Conservation (phyloP, 1,139 yeast species). For the Saccharomyces hybrid region DNA sequence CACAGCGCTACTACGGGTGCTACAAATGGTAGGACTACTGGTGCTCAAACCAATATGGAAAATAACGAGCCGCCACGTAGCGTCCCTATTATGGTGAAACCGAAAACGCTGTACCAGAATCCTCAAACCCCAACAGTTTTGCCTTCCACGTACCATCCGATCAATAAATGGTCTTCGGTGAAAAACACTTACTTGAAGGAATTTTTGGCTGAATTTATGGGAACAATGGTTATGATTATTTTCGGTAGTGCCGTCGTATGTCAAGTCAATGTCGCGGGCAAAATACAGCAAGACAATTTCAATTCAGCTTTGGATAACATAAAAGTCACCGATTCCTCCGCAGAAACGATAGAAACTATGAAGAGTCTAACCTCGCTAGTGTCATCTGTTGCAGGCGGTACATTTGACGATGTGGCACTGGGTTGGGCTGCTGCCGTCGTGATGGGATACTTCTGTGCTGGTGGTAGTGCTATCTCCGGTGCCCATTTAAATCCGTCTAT, state of each 20-base stretch:
- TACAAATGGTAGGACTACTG: conserved; percentile 1
- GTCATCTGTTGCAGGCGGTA: conserved; percentile 33
- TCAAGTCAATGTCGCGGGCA: conserved; percentile 32
- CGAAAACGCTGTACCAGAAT: conserved; percentile 32
- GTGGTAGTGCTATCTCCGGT: conserved; percentile 40
- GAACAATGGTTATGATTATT: conserved; percentile 38
- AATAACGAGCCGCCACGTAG: conserved; percentile 4
- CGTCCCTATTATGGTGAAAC: conserved; percentile 31
- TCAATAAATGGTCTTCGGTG: conserved; percentile 30
- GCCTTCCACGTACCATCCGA: conserved; percentile 33
- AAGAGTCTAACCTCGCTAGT: conserved; percentile 14
- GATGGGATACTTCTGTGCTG: conserved; percentile 39
- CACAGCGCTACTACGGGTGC: conserved; percentile 1
- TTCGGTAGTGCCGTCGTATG: conserved; percentile 44
- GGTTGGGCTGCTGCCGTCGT: conserved; percentile 48
- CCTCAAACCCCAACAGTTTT: conserved; percentile 34
- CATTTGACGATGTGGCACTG: conserved; percentile 37
- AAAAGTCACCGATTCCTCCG: conserved; percentile 10
- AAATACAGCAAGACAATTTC: conserved; percentile 14
- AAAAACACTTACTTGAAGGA: conserved; percentile 29
- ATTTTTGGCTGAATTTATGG: conserved; percentile 41
- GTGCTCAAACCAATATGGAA: conserved; percentile 3
- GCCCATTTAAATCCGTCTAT: conserved; percentile 41
- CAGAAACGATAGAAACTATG: conserved; percentile 10
- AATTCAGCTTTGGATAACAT: conserved; percentile 10